Evolutionary conservation across 2,329 filamentous ascomycete species (phyloP), one percentile per base, ranked within the genome.

Genomic region (Trichophaea hybrida): DNA sequence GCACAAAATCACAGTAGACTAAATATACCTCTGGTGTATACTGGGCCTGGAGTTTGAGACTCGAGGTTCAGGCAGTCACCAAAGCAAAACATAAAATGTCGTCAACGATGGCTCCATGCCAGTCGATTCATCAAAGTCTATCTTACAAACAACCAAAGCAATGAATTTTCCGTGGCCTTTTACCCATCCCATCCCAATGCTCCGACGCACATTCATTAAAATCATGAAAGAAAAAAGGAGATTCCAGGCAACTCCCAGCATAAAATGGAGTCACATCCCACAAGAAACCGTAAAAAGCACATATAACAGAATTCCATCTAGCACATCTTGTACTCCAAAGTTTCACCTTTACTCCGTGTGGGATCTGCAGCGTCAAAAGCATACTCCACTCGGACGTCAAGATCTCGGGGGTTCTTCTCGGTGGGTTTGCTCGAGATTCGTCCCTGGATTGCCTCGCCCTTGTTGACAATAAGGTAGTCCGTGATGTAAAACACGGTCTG

Each of bases 401-500:
- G 79, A 72, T 98, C 93, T 66, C 93, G 85, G 73, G 85, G 84
- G 78, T 98, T 97, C 80, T 93, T 90, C 65, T 85, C 79, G 72
- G 95, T 98, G 57, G 93, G 93, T 74, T 83, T 85, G 76, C 91
- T 94, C 65, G 82, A 78, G 44, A 98, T 76, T 35, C 78, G 76
- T 69, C 88, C 87, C 61, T 76, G 75, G 61, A 98, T 78, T 69
- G 81, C 78, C 77, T 98, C 93, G 59, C 85, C 88, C 70, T 88
- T 80, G 73, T 94, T 85, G 40, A 95, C 89, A 15, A 90, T 97
- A 65, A 98, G 77, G 37, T 95, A 87, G 68, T 98, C 90, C 70
- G 86, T 82, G 65, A 98, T 79, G 76, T 98, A 98, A 77, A 98
- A 97, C 64, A 98, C 93, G 10, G 93, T 98, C 78, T 98, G 93